Percentiles rank a stretch among this genome's conserved stretches.
Evolutionary conservation across 2,329 filamentous ascomycete genomes (phyloP).

Genomic region (Hypoxylon sp.): DNA sequence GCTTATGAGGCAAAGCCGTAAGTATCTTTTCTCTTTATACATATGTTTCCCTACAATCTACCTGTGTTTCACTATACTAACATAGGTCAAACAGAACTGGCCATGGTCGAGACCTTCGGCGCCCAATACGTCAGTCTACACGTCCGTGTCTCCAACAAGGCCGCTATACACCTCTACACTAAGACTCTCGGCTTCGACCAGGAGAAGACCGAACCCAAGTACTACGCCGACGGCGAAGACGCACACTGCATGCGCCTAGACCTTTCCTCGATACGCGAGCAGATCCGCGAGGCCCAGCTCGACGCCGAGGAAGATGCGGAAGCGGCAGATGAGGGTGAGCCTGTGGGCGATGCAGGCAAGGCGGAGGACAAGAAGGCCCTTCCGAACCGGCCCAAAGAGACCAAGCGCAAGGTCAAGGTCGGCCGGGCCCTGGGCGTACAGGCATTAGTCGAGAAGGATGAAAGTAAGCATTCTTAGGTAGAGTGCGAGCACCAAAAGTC

Average conservation of each 20-base stretch:
- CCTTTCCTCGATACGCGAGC: constrained; percentile 70
- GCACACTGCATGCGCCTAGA: constrained; percentile 95
- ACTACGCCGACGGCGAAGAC: constrained; percentile 98
- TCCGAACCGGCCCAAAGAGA: constrained; percentile 60
- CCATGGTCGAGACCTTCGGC: constrained; percentile 95
- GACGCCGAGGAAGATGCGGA: constrained; percentile 62
- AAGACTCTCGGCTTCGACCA: constrained; percentile 91
- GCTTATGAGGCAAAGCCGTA: constrained; percentile 96
- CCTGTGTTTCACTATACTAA: constrained; percentile 20
- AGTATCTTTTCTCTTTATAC: constrained; percentile 56
- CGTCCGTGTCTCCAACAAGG: constrained; percentile 93
- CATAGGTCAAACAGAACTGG: constrained; percentile 73
- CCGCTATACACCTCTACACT: constrained; percentile 91
- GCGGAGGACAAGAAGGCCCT: constrained; percentile 55
- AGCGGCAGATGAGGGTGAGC: constrained; percentile 74
- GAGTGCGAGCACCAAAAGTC: constrained; percentile 1
- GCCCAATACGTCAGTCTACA: constrained; percentile 96
- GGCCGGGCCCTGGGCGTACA: constrained; percentile 85
- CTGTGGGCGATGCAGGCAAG: constrained; percentile 77
- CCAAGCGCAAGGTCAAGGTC: constrained; percentile 87
- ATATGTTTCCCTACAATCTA: not conserved
- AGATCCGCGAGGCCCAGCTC: constrained; percentile 65
- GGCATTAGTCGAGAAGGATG: constrained; percentile 80
- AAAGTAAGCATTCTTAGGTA: constrained; percentile 64
- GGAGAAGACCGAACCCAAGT: constrained; percentile 88